Evolutionary conservation across 495 filamentous ascomycete species (phyloP).

Genomic region (Trichocladium uniseriatum): DNA sequence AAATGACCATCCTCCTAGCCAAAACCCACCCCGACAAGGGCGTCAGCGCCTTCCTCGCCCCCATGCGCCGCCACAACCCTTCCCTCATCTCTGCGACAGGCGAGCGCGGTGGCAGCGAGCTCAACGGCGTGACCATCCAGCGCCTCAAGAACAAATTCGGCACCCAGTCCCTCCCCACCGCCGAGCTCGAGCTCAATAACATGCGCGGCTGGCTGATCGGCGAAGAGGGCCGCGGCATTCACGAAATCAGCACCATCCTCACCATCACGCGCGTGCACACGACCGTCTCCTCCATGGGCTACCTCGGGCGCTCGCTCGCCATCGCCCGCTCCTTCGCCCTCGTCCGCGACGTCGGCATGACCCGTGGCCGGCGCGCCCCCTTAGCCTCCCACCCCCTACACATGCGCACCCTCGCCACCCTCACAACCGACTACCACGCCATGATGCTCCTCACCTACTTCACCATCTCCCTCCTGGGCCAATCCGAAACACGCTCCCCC

Average conservation of each 20-base stretch:
- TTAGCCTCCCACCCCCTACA: slow-evolving; percentile 51
- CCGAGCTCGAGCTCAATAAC: slow-evolving; percentile 53
- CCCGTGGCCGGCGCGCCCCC: slow-evolving; percentile 29
- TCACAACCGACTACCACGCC: slow-evolving; percentile 40
- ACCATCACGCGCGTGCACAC: slow-evolving; percentile 63
- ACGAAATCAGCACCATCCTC: slow-evolving; percentile 55
- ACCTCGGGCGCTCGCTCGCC: slow-evolving; percentile 51
- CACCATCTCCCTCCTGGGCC: slow-evolving; percentile 41
- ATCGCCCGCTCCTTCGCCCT: slow-evolving; percentile 50
- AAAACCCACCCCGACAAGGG: slow-evolving; percentile 42
- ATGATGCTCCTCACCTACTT: slow-evolving; percentile 54
- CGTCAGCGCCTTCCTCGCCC: slow-evolving; percentile 59
- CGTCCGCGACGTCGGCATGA: slow-evolving; percentile 31
- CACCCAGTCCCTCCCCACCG: slow-evolving; percentile 58
- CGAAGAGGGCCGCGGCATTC: slow-evolving; percentile 51
- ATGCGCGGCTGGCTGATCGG: slow-evolving; percentile 60
- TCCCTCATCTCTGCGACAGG: slow-evolving; percentile 19
- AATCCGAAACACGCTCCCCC: slow-evolving; percentile 14
- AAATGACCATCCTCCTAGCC: slow-evolving; percentile 64
- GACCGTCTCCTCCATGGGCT: slow-evolving; percentile 46
- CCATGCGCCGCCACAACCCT: slow-evolving; percentile 43
- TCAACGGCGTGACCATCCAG: slow-evolving; percentile 60
- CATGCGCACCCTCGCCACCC: slow-evolving; percentile 49
- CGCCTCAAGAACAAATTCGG: slow-evolving; percentile 64
- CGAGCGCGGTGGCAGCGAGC: slow-evolving; percentile 31